These are phyloP conservation scores for Coniophora puteana DNA, from an alignment of 1,284 basidiomycete genomes.

Conservation along the genomic window DNA sequence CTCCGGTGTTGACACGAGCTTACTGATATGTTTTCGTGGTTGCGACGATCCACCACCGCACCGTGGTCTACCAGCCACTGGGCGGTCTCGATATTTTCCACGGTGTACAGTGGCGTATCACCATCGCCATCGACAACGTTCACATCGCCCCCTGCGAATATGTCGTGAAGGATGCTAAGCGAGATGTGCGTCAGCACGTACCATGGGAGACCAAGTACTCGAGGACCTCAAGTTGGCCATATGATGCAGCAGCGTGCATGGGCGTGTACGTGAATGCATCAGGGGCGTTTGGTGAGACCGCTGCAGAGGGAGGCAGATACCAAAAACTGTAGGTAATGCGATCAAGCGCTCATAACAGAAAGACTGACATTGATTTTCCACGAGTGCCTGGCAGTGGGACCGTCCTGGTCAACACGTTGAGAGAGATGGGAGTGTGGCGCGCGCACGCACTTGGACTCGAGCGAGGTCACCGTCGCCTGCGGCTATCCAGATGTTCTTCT, in stretches of 20 bases:
- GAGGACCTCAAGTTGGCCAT: conserved; percentile 75
- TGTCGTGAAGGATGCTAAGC: conserved; percentile 9
- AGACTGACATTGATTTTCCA: conserved; percentile 52
- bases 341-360: conserved; percentile 10
- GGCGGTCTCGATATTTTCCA: conserved; percentile 79
- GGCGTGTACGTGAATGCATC: conserved; percentile 86
- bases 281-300: conserved; percentile 69
- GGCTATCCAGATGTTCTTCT: conserved; percentile 88
- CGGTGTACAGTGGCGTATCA: conserved; percentile 90
- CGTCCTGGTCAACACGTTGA: conserved; percentile 9
- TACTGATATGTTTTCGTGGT: conserved; percentile 77
- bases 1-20: conserved; percentile 22
- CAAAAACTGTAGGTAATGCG: no score
- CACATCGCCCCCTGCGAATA: conserved; percentile 71
- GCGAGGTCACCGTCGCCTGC: conserved; percentile 79
- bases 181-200: conserved; percentile 22
- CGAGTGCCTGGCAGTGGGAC: conserved; percentile 41
- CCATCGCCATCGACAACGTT: conserved; percentile 85
- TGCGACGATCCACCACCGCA: conserved; percentile 61
- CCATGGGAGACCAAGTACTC: conserved; percentile 76
- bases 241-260: conserved; percentile 95
- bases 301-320: conserved; percentile 39
- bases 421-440: background rate
- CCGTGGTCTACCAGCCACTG: conserved; percentile 78
- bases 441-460: conserved; percentile 39